Evolutionary conservation across 345 rosid genomes (phyloP), one percentile per base, ranked within the genome.

Genomic region (Physaria fendleri): DNA sequence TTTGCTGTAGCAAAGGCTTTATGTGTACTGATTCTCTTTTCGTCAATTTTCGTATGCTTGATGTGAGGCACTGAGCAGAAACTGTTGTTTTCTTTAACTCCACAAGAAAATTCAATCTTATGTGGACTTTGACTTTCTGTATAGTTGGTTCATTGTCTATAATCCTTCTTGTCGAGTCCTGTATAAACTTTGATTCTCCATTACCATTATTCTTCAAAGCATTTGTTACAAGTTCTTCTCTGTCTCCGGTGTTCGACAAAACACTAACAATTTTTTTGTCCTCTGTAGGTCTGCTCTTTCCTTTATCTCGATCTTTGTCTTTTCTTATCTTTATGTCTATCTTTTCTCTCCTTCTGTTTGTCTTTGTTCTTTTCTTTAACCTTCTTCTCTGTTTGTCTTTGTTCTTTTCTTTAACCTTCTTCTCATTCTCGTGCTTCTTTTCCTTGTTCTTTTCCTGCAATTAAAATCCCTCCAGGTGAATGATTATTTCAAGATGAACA

Each of bases 381-480:
- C 64, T 76, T 80, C 62, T 72, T 81, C 50, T 78, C 79, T 66
- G 66, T 59, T 78, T 81, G 50, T 75, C 85, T 75, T 76, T 79
- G 49, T 78, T 74, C 60, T 77, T 70, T 66, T 77, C 84, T 72
- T 81, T 83, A 47, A 75, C 82, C 59, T 59, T 76, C 43, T 69
- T 80, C 62, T 78, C 85, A 52, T 75, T 75, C 42, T 76, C 76
- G 39, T 75, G 78, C 49, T 77, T 78, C 59, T 56, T 69, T 41
- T 83, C 85, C 62, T 80, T 80, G 61, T 68, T 76, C 37, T 68
- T 83, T 61, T 75, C 86, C 90, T 83, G 77, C 37, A 33, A 42
- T 65, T 20, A 16, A 18, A 21, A 38, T 29, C 21, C 56, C 41
- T 32, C 20, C 44, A 44, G 29, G n/a, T 23, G 28, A 56, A 44